Percentiles rank a stretch among this genome's conserved stretches.
These are phyloP conservation scores for Posidonia australis DNA, from an alignment of 106 monocot species.

Conservation along the genomic window DNA sequence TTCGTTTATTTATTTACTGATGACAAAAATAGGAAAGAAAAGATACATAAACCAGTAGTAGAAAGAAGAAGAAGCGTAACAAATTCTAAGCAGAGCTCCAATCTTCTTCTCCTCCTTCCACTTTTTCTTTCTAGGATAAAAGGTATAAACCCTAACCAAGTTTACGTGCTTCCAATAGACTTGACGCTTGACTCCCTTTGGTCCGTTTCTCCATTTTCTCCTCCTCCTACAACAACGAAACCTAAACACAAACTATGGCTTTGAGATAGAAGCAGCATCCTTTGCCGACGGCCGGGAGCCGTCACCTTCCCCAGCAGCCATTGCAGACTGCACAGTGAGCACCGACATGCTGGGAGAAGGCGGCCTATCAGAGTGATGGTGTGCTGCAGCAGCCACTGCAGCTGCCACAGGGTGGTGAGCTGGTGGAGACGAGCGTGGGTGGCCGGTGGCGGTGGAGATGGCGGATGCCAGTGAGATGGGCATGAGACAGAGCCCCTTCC, in stretches of 20 bases:
- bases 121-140: too few relatives aligned
- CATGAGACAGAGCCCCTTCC: slow-evolving; percentile 90
- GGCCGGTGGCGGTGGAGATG: slow-evolving; percentile 60
- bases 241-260: background rate
- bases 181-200: background rate
- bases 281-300: background rate
- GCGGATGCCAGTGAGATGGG: slow-evolving; percentile 89
- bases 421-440: slow-evolving; percentile 7
- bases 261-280: slow-evolving; percentile 6
- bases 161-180: background rate
- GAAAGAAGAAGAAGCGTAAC: background rate
- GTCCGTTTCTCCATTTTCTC: too few relatives aligned
- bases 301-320: slow-evolving; percentile 3
- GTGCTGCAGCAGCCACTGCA: background rate
- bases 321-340: slow-evolving; percentile 12
- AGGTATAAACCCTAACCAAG: too few relatives aligned
- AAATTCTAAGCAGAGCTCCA: too few relatives aligned
- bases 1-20: background rate
- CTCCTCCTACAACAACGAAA: too few relatives aligned
- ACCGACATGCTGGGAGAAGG: slow-evolving; percentile 7
- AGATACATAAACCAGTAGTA: background rate
- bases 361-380: slow-evolving; percentile 2
- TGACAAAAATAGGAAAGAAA: background rate
- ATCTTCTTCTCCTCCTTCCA: too few relatives aligned
- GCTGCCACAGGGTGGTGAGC: background rate